These are phyloP conservation scores for Colletotrichum sp. DNA, from an alignment of 2,329 filamentous ascomycete genomes.

Conservation along the genomic window DNA sequence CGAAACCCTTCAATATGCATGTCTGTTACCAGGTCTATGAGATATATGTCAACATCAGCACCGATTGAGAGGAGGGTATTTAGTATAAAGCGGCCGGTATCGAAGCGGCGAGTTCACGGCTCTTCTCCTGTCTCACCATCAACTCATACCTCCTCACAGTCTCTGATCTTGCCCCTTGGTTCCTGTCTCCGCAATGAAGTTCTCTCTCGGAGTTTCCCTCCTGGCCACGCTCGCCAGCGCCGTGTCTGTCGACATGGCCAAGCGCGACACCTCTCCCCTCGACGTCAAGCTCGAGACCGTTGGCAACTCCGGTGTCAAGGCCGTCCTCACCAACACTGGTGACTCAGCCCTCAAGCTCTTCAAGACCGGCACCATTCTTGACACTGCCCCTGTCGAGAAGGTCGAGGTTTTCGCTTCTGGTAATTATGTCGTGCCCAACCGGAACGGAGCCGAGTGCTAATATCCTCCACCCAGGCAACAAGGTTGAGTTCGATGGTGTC, in stretches of 20 bases:
- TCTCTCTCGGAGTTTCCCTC: conserved; percentile 5
- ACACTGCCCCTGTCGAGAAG: conserved; percentile 54
- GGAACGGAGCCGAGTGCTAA: not conserved
- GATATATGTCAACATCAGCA: not conserved
- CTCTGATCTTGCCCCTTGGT: not conserved
- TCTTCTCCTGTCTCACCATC: not conserved
- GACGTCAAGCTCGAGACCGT: conserved; percentile 45
- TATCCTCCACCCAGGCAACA: conserved; percentile 19
- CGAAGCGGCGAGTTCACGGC: not conserved
- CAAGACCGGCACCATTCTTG: conserved; percentile 54
- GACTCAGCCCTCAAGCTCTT: conserved; percentile 49
- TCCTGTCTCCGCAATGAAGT: conserved; percentile 1
- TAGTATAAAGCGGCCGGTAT: not conserved
- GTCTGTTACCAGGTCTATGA: too few species aligned
- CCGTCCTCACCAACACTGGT: conserved; percentile 55
- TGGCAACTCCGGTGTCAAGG: conserved; percentile 53
- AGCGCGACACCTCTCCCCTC: conserved; percentile 29
- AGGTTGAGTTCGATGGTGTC: conserved; percentile 57
- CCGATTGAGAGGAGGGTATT: not conserved
- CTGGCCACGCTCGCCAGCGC: conserved; percentile 14
- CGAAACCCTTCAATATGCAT: not conserved
- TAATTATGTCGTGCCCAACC: conserved; percentile 26
- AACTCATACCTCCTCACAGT: not conserved
- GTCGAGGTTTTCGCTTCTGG: conserved; percentile 49
- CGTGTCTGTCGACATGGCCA: conserved; percentile 17